Evolutionary conservation across 164 flowering plant species (phyloP), one percentile per base, ranked within the genome.

Genomic region (Aristolochia californica): DNA sequence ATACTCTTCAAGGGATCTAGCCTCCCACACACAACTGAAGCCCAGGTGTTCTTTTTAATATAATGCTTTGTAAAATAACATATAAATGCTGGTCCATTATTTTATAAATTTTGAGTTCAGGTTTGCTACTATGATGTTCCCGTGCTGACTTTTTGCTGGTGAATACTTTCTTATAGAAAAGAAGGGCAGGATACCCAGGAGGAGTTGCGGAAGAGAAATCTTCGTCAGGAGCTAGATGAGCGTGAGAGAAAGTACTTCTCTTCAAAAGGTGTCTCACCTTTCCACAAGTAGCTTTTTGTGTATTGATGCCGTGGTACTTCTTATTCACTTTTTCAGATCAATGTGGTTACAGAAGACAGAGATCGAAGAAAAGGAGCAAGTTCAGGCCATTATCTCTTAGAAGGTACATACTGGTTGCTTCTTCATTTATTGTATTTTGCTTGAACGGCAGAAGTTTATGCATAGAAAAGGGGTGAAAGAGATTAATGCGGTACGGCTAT

Each of bases 111-210:
- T 34, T 34, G 40, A 2, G 26, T 50, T 21, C 12, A 22, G 16
- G 13, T 50, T 28, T 17, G 18, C 27, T 53, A 16, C 13, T 40
- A 25, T n/a, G 40, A 51, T 43, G 40, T 34, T 38, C 1, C 48
- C n/a, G 22, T 59, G 60, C 13, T 49, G n/a, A 17, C 8, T 53
- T 15, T 27, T 16, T 20, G 15, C 21, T 44, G 13, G 34, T 13
- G 1, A 23, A 21, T 21, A 21, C 2, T 56, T 24, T 4, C 23
- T 57, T 67, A 13, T 78, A 91, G 98, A 62, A 87, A 67, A 72
- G 98, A 93, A 22, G 98, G 98, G 34, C 98, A 93, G 60, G 94
- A 89, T 66, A 93, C 98, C 45, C 83, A 82, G 49, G 96, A 89
- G 10, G 98, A 93, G 57, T 59, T 93, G 70, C 83, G 83, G 70